Base-by-base conservation (phyloP, 2,329 filamentous ascomycete genomes). In the Penicillium crustosum region DNA sequence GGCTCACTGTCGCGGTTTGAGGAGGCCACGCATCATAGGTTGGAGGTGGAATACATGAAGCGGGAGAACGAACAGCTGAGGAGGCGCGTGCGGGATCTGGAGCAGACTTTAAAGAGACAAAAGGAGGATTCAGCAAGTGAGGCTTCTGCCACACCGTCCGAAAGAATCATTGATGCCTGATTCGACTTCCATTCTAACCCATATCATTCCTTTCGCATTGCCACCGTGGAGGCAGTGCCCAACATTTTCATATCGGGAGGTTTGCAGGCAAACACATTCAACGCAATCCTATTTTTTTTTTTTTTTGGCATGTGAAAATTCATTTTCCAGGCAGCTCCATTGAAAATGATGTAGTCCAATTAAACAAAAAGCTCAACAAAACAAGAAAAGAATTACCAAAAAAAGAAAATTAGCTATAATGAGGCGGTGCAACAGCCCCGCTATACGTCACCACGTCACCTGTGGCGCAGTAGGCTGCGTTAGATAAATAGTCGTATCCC, bases 51-150 rank as follows among this genome's bases (percentile, higher is more conserved):
- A 47, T 66, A 70, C 2, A 71, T 79, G 35, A 78, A 75, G 60
- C 70, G 73, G 12, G 79, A 81, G 63, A 81, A 81, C 51, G 79
- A 81, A 55, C 64, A 69, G 31, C 68, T 81, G 39, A 73, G 77
- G 48, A 72, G 72, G 29, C 75, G 76, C 10, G 73, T 81, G 10
- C 73, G 74, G 41, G 79, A 81, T 39, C 64, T 80, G 44, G 79
- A 81, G 60, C 66, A 68, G 19, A 68, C 53, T 29, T 49, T 77
- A 42, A 74, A 70, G 61, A 72, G 69, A 33, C 66, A 70, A 55
- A 71, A 70, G 39, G 66, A 49, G 35, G 49, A 27, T 17, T 47
- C 43, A 4, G 19, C 29, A n/a, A 51, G n/a, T 29, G 21, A 50
- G 10, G 17, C 21, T 33, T 41, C 52, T 49, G 44, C 7, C 2